Evolutionary conservation across 306 rosid genomes (phyloP), one percentile per base, ranked within the genome.

Genomic region (Sphenostylis stenocarpa): DNA sequence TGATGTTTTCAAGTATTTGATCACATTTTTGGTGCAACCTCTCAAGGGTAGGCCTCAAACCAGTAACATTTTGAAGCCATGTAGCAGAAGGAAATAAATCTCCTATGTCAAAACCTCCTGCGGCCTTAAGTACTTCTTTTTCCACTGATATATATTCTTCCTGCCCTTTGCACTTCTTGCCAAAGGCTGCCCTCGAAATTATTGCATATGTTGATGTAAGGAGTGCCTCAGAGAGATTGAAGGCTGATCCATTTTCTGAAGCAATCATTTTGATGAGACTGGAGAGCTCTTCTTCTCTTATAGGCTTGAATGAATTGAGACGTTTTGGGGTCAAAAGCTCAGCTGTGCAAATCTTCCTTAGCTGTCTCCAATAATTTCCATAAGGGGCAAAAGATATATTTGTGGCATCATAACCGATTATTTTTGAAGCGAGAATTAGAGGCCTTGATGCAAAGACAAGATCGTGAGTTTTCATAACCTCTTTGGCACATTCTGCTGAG

Each of bases 81-180:
- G 44, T 29, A 57, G 55, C 58, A 0, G 87, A 87, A 57, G 88
- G 91, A 60, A 82, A 87, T 28, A 85, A 11, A 36, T 85, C 82
- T 7, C 38, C 81, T 19, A 84, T 31, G 43, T 23, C 38, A 41
- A 85, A 82, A 4, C 88, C 87, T 63, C 31, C 61, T 1, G 44
- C 78, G 4, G 5, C 16, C 9, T 33, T 14, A 0, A 51, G 0
- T 7, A 5, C 38, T 34, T 62, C 70, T 15, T 73, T 51, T 6
- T 21, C 2, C 1, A 36, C 3, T 2, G 34, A 4, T 3, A 43
- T 19, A 39, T 84, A 82, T 0, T 38, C 11, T 14, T 79, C 86
- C 3, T 49, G 81, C n/a, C 47, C 82, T 47, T 64, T 64, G 73
- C 39, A 36, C 15, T 48, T 60, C 41, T 60, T 70, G 49, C 76